A percentile compares a stretch with the other conserved stretches of the same genome.
Conservation (phyloP, 1,284 basidiomycete species). For the Papiliotrema terrestris region DNA sequence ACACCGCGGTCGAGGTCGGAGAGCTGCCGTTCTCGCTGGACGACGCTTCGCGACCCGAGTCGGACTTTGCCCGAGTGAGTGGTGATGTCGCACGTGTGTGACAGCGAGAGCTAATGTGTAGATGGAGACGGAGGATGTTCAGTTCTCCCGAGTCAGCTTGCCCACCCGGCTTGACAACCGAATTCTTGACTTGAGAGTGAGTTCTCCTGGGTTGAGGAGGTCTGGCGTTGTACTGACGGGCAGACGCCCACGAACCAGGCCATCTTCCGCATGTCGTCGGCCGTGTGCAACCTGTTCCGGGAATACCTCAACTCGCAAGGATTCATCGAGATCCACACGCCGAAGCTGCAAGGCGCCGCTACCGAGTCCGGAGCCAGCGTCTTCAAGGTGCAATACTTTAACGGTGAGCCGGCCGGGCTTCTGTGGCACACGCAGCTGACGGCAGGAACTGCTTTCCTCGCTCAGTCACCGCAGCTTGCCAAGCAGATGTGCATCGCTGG, state of each 20-base stretch:
- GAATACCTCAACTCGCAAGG: constrained; percentile 70
- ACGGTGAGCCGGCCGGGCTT: constrained; percentile 57
- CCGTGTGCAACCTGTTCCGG: constrained; percentile 83
- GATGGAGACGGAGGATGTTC: constrained; percentile 59
- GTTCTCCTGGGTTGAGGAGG: constrained; percentile 28
- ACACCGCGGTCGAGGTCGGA: constrained; percentile 73
- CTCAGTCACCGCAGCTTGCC: constrained; percentile 93
- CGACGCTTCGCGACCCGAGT: constrained; percentile 82
- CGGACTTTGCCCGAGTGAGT: constrained; percentile 55
- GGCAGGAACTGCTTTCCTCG: constrained; percentile 71
- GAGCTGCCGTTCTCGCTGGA: constrained; percentile 86
- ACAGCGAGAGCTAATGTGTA: constrained; percentile 4
- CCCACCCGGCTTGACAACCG: constrained; percentile 95
- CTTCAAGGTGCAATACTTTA: constrained; percentile 98
- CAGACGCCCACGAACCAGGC: constrained; percentile 95
- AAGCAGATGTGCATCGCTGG: constrained; percentile 99
- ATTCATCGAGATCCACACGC: constrained; percentile 87
- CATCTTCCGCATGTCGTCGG: constrained; percentile 88
- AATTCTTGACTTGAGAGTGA: constrained; percentile 84
- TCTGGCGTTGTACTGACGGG: background rate
- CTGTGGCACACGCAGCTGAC: background rate
- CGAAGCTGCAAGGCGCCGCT: constrained; percentile 94
- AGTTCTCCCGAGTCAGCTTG: constrained; percentile 63
- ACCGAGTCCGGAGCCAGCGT: constrained; percentile 96
- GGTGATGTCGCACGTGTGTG: background rate